Percentiles rank a stretch among this genome's conserved stretches.
Evolutionary conservation across 2,329 filamentous ascomycete species (phyloP).

Genomic region (Rutstroemia sydowiana): DNA sequence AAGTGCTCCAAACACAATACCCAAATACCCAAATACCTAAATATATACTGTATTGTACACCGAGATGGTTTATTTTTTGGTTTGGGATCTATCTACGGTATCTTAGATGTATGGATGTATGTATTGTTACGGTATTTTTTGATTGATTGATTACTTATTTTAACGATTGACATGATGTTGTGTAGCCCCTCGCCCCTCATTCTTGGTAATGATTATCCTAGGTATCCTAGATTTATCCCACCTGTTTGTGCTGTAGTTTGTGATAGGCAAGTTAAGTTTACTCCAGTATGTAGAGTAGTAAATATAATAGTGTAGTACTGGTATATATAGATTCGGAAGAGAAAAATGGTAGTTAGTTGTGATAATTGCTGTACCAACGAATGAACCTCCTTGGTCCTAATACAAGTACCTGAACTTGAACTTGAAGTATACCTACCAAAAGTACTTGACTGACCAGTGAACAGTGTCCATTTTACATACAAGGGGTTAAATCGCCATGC

Average conservation of each 20-base stretch:
- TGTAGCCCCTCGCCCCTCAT: background rate
- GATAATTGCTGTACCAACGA: background rate
- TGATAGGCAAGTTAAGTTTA: no score
- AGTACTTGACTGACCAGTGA: background rate
- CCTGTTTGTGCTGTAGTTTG: background rate
- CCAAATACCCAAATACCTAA: no score
- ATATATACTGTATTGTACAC: no score
- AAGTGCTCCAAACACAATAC: background rate
- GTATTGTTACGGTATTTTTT: background rate
- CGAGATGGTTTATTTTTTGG: no score
- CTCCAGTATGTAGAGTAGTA: no score
- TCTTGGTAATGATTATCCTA: constrained; percentile 1
- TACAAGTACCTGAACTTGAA: background rate
- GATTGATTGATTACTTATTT: background rate
- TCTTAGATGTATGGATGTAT: background rate
- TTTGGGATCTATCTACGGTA: no score
- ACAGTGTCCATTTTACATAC: background rate
- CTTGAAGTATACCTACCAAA: background rate
- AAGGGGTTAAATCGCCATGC: background rate
- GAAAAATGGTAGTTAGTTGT: background rate
- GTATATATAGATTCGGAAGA: background rate
- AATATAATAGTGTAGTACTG: no score
- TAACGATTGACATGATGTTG: background rate
- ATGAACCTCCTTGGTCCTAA: background rate
- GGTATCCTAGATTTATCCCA: background rate